Evolutionary conservation across 345 rosid genomes (phyloP).

Genomic region (Syzygium aromaticum): DNA sequence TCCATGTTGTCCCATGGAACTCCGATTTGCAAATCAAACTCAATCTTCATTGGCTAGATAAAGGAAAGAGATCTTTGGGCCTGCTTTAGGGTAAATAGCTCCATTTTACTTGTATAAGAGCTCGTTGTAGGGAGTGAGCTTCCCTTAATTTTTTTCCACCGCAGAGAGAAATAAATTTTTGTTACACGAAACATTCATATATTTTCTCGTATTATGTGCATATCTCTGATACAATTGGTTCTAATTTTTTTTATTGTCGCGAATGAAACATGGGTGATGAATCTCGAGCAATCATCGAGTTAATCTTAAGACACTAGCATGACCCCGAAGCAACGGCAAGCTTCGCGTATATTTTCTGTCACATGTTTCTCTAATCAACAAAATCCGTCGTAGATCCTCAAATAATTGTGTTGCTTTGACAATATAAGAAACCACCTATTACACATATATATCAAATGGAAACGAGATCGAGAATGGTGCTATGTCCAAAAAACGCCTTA

Average conservation of each 20-base stretch:
- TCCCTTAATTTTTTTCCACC: neutral
- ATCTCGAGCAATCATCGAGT: neutral
- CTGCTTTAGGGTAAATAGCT: neutral
- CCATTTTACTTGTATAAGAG: accelerated
- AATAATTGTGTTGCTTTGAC: neutral
- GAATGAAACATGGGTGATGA: neutral
- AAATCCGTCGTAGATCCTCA: neutral
- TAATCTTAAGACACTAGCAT: neutral
- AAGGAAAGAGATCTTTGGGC: neutral
- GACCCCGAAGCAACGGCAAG: neutral
- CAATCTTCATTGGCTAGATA: neutral
- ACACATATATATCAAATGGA: neutral
- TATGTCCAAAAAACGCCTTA: no score
- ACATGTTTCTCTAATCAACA: neutral
- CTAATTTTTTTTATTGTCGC: neutral
- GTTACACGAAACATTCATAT: neutral
- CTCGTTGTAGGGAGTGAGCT: neutral
- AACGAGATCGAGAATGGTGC: neutral
- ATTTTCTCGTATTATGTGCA: neutral
- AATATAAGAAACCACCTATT: no score
- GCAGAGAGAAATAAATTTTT: neutral
- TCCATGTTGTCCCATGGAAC: neutral
- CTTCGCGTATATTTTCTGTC: neutral
- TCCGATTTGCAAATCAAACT: neutral
- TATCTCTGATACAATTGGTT: neutral